Percentiles rank a stretch among this genome's conserved stretches.
These are phyloP conservation scores for Fusarium robinianum DNA, from an alignment of 2,329 filamentous ascomycete species.

Conservation along the genomic window DNA sequence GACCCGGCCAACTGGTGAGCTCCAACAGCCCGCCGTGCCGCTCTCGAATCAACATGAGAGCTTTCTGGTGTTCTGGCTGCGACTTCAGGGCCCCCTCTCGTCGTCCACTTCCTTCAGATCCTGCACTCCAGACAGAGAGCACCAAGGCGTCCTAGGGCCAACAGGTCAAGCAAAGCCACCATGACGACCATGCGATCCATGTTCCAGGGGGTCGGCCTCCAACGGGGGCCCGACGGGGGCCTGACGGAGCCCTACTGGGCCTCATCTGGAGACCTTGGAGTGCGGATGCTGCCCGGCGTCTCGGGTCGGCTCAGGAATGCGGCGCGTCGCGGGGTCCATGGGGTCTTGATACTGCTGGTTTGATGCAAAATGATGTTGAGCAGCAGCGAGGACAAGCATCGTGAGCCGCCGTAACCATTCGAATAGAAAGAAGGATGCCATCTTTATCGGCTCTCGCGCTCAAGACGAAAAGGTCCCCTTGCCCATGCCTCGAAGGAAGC, in stretches of 20 bases:
- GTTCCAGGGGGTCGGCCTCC: conserved; percentile 12
- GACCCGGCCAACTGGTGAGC: no score
- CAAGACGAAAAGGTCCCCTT: conserved; percentile 19
- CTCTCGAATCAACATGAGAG: no score
- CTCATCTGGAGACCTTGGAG: no score
- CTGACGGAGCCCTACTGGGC: conserved; percentile 11
- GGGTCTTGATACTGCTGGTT: conserved; percentile 9
- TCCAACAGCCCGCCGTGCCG: no score
- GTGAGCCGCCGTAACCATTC: conserved; percentile 2
- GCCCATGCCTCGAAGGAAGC: conserved; percentile 18
- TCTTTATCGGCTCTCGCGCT: conserved; percentile 14
- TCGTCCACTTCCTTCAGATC: conserved; percentile 7
- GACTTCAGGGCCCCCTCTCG: conserved; percentile 30
- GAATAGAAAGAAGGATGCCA: conserved; percentile 15
- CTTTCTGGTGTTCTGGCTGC: conserved; percentile 14
- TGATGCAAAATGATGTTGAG: conserved; percentile 1
- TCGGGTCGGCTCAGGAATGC: conserved; percentile 26
- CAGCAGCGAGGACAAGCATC: background rate
- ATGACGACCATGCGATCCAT: conserved; percentile 18
- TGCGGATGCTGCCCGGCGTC: conserved; percentile 27
- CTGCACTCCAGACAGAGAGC: conserved; percentile 3
- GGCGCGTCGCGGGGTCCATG: conserved; percentile 24
- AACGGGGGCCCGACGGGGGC: conserved; percentile 12
- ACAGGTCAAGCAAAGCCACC: conserved; percentile 16
- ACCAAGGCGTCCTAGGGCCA: conserved; percentile 11